Percentiles rank a stretch among this genome's conserved stretches.
These are phyloP conservation scores for Citrus australasica DNA, from an alignment of 345 rosid species.

Conservation along the genomic window DNA sequence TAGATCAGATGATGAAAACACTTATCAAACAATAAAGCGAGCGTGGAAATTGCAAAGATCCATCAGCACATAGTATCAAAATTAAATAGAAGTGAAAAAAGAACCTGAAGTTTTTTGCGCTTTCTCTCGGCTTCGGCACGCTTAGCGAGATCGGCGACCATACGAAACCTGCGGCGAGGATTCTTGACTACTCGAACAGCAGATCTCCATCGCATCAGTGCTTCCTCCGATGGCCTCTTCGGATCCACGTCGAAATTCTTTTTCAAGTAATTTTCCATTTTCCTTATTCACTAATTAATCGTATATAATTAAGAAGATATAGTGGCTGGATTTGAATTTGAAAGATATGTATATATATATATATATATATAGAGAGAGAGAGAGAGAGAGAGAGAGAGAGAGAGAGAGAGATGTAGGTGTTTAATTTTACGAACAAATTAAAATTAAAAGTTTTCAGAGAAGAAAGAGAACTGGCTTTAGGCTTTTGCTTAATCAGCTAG, in stretches of 20 bases:
- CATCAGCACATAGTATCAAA: neutral
- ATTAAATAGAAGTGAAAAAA: neutral
- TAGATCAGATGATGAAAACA: too few species aligned
- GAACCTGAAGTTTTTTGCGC: constrained; percentile 27
- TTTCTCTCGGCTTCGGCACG: constrained; percentile 41
- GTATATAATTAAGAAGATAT: too few species aligned
- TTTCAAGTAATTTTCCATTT: constrained; percentile 37
- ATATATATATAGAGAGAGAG: too few species aligned
- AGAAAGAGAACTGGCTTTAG: too few species aligned
- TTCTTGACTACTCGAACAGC: constrained; percentile 52
- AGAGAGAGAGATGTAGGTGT: too few species aligned
- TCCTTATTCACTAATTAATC: too few species aligned
- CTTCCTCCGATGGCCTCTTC: constrained; percentile 46
- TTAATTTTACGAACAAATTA: too few species aligned
- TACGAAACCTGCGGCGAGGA: constrained; percentile 54
- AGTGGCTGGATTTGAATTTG: too few species aligned
- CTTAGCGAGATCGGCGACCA: constrained; percentile 55
- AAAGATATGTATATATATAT: too few species aligned
- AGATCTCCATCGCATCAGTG: constrained; percentile 39
- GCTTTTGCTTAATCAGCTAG: neutral
- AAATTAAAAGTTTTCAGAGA: neutral
- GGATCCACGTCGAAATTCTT: constrained; percentile 41
- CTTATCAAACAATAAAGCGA: too few species aligned
- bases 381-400: too few species aligned
- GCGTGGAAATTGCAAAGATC: too few species aligned